These are phyloP conservation scores for Symmetrospora coprosmae DNA, from an alignment of 768 basidiomycete genomes.

Conservation along the genomic window DNA sequence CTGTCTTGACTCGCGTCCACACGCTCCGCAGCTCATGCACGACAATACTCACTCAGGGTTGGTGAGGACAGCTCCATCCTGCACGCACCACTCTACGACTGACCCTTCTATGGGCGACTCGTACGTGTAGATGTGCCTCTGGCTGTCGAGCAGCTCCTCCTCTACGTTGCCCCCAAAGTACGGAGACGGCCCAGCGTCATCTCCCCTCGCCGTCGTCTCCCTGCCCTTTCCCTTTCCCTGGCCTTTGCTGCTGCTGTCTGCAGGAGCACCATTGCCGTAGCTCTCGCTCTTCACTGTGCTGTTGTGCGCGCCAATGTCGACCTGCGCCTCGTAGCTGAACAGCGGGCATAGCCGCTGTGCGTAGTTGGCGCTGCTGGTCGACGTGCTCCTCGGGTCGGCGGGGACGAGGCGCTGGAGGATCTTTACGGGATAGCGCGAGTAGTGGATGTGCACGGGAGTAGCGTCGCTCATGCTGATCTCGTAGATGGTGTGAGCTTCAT, in stretches of 20 bases:
- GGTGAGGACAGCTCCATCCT: slow-evolving; percentile 16
- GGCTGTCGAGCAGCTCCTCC: slow-evolving; percentile 42
- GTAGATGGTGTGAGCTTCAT: too few species aligned
- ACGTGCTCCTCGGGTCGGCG: neutral
- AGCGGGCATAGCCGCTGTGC: neutral
- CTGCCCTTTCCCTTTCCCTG: neutral
- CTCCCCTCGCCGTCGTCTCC: neutral
- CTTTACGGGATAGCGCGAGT: slow-evolving; percentile 4
- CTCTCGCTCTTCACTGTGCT: too few species aligned
- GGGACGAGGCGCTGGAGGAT: slow-evolving; percentile 7
- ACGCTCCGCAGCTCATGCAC: neutral
- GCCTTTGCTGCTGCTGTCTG: neutral
- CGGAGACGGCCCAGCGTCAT: neutral
- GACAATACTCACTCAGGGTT: slow-evolving; percentile 21
- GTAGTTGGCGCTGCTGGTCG: neutral
- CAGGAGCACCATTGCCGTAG: neutral
- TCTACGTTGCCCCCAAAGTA: neutral
- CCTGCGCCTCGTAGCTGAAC: slow-evolving; percentile 1
- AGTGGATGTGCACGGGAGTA: slow-evolving; percentile 6
- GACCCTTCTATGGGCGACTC: slow-evolving; percentile 72
- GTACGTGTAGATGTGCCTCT: slow-evolving; percentile 85
- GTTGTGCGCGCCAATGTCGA: neutral
- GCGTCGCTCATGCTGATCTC: too few species aligned
- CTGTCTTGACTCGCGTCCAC: neutral
- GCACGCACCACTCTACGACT: slow-evolving; percentile 57